Conservation (phyloP, 2,329 filamentous ascomycete species). For the Pezicula rhizophila region DNA sequence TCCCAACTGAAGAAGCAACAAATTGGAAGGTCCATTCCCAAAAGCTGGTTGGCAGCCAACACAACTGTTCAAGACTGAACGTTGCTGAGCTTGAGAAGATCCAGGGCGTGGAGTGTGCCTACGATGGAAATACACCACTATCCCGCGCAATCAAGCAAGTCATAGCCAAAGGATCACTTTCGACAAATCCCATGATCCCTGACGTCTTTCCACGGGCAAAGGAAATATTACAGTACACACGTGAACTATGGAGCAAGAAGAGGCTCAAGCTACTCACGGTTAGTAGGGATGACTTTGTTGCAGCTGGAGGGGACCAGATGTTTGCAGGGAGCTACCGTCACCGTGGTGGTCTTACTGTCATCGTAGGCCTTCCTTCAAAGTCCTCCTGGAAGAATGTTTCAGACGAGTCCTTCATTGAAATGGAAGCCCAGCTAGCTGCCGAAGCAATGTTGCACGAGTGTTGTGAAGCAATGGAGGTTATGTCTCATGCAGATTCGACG, state of each 20-base stretch:
- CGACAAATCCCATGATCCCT: neutral
- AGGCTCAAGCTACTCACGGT: neutral
- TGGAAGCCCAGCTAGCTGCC: constrained; percentile 17
- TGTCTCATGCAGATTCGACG: constrained; percentile 25
- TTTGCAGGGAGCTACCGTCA: constrained; percentile 3
- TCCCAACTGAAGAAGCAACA: constrained; percentile 9
- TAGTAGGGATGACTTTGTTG: neutral
- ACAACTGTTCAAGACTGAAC: neutral
- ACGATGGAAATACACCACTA: constrained; percentile 1
- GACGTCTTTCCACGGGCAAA: neutral
- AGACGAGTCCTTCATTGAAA: neutral
- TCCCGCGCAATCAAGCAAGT: constrained; percentile 1
- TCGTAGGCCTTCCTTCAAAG: constrained; percentile 4
- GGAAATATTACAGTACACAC: neutral
- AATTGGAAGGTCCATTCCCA: constrained; percentile 19
- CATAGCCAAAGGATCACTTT: neutral
- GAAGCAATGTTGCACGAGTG: constrained; percentile 32
- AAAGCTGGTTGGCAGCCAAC: constrained; percentile 11
- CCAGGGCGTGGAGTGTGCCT: neutral
- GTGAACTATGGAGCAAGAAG: neutral
- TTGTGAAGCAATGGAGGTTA: constrained; percentile 22
- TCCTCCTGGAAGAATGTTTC: constrained; percentile 1
- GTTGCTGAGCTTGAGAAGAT: neutral
- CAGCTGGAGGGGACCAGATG: neutral
- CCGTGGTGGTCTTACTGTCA: constrained; percentile 1